phyloP scores from a whole-genome alignment of 116 monocot genomes.

The Thalassia testudinum region DNA sequence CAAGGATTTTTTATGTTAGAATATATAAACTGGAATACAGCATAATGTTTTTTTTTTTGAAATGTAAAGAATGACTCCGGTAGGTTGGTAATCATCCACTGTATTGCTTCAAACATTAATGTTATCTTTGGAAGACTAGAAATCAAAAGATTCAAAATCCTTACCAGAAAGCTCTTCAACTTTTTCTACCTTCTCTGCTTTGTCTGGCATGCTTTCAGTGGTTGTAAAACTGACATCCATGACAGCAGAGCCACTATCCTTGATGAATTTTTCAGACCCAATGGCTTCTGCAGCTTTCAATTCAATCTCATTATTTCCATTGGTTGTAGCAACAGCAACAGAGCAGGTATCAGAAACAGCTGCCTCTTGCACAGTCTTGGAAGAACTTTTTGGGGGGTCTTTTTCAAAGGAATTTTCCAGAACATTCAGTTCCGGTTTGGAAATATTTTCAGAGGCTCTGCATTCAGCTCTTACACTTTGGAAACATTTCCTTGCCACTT shows the following conservation, averaged over 20 bases:
- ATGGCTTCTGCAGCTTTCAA: constrained; percentile 6
- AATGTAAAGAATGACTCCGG: too few species aligned
- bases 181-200: not conserved
- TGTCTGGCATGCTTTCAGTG: constrained; percentile 7
- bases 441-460: not conserved
- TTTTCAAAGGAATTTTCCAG: too few species aligned
- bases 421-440: too few species aligned
- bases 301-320: constrained; percentile 6
- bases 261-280: constrained; percentile 1
- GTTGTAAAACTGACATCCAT: constrained; percentile 14
- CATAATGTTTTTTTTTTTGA: too few species aligned
- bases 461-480: constrained; percentile 31
- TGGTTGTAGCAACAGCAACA: constrained; percentile 21
- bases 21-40: too few species aligned
- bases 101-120: too few species aligned
- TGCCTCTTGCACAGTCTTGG: not conserved
- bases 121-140: too few species aligned
- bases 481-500: constrained; percentile 58
- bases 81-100: too few species aligned
- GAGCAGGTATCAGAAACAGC: constrained; percentile 12
- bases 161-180: constrained; percentile 10
- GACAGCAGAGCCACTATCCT: constrained; percentile 6
- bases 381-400: too few species aligned
- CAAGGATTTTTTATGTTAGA: too few species aligned
- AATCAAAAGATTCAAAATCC: too few species aligned